Conservation (phyloP, 139 green algal species). For the Trebouxia sp. region DNA sequence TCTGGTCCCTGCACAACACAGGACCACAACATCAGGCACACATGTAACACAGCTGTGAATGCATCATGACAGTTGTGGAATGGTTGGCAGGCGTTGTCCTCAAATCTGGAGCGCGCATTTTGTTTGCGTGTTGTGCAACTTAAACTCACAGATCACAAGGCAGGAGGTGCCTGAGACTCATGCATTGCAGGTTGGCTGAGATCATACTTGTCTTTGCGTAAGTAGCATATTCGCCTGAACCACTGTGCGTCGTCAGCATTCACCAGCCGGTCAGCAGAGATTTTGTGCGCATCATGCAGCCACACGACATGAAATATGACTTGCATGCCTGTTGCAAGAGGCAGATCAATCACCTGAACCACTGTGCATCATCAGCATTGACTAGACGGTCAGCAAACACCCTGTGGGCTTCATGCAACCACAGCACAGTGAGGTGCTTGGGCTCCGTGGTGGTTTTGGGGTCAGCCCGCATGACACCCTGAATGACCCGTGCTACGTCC, state of each 20-base stretch:
- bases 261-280: slow-evolving; percentile 81
- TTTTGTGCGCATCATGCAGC: slow-evolving; percentile 45
- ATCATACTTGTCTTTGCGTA: background rate
- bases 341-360: slow-evolving; percentile 61
- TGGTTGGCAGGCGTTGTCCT: too few relatives aligned
- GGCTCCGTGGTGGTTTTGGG: slow-evolving; percentile 68
- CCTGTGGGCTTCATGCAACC: slow-evolving; percentile 50
- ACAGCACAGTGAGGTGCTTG: slow-evolving; percentile 83
- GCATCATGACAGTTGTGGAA: too few relatives aligned
- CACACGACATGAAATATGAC: too few relatives aligned
- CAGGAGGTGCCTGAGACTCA: too few relatives aligned
- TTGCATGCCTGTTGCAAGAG: too few relatives aligned
- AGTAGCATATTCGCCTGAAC: slow-evolving; percentile 55
- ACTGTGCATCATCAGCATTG: slow-evolving; percentile 70
- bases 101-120: too few relatives aligned
- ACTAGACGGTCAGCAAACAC: slow-evolving; percentile 85
- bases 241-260: slow-evolving; percentile 72
- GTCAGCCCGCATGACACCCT: slow-evolving; percentile 86
- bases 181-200: too few relatives aligned
- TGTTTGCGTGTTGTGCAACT: too few relatives aligned
- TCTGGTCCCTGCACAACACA: background rate
- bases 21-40: background rate
- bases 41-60: too few relatives aligned
- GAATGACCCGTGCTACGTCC: slow-evolving; percentile 90
- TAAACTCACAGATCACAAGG: too few relatives aligned